Base-by-base conservation (phyloP, 306 rosid species). In the Rosa persica region DNA sequence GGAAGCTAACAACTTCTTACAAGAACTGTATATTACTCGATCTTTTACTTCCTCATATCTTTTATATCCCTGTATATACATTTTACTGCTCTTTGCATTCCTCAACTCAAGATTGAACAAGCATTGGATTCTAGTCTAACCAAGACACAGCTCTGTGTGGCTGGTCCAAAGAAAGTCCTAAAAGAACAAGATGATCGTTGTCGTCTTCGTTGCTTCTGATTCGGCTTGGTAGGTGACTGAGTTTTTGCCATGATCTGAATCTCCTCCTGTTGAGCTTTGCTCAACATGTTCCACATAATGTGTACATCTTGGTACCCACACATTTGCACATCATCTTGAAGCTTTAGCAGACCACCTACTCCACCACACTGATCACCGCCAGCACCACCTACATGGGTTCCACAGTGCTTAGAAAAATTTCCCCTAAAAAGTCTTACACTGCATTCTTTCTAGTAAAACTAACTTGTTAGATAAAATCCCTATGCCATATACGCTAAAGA, bases 271-370 rank as follows among this genome's bases (percentile, higher is more conserved):
- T 19, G 71, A 12, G 70, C 70, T 43, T 71, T 70, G 62, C 83
- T 85, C 65, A 91, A 40, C 85, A 91, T 85, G 83, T 89, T 83
- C 93, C 92, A 89, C 92, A 89, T 87, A 2, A 88, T 81, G 67
- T 88, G 89, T 16, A 88, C 93, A 62, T 91, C 93, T 48, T 76
- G 80, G 76, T 89, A 89, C 8, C 88, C 92, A 43, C 92, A 91
- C 85, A 75, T 80, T 73, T 80, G 77, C 11, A 89, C 92, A 60
- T 89, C 93, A 27, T 86, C 86, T 39, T 82, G 70, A n/a, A 91
- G 93, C 74, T 85, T 86, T 55, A 83, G 10, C 69, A 88, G 36
- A 16, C 90, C 93, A 11, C 42, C 20, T 0, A 1, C 43, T 36
- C 57, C 23, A 4, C 71, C 67, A 12, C 47, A 51, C 5, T 62